Conservation (phyloP, 345 rosid species). For the Rhodamnia rubescens region DNA sequence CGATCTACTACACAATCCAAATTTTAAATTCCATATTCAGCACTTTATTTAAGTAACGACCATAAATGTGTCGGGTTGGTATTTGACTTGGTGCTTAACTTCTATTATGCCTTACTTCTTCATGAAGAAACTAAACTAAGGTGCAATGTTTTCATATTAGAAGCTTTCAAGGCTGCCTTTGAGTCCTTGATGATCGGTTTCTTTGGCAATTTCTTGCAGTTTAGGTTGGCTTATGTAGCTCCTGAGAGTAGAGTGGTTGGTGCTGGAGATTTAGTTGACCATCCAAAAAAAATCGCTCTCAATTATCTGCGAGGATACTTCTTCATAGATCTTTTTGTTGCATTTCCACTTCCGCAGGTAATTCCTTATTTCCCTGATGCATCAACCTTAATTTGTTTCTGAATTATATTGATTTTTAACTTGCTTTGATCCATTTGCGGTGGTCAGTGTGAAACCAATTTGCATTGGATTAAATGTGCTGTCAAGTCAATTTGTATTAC, state of each 20-base stretch:
- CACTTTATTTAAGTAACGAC: not conserved
- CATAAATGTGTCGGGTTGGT: not conserved
- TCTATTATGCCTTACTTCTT: not conserved
- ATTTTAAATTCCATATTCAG: not conserved
- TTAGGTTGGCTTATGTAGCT: constrained; percentile 76
- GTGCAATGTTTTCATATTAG: not conserved
- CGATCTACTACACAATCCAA: not conserved
- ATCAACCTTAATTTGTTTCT: not conserved
- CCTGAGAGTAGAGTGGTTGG: constrained; percentile 76
- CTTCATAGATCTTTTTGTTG: constrained; percentile 44
- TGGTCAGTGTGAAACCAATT: too few relatives aligned
- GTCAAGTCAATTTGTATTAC: not conserved
- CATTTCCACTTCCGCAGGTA: constrained; percentile 84
- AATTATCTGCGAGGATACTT: constrained; percentile 51
- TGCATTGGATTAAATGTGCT: too few relatives aligned
- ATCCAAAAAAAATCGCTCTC: constrained; percentile 62
- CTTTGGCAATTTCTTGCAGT: constrained; percentile 34
- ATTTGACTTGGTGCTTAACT: not conserved
- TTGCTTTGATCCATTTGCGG: too few relatives aligned
- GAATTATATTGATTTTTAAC: not conserved
- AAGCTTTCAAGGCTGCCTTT: not conserved
- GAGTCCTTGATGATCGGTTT: not conserved
- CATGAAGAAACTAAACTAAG: not conserved
- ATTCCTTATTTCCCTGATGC: constrained; percentile 1
- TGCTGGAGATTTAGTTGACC: constrained; percentile 84